Evolutionary conservation across 2,329 filamentous ascomycete genomes (phyloP).

Genomic region (Botryosphaeria agaves): DNA sequence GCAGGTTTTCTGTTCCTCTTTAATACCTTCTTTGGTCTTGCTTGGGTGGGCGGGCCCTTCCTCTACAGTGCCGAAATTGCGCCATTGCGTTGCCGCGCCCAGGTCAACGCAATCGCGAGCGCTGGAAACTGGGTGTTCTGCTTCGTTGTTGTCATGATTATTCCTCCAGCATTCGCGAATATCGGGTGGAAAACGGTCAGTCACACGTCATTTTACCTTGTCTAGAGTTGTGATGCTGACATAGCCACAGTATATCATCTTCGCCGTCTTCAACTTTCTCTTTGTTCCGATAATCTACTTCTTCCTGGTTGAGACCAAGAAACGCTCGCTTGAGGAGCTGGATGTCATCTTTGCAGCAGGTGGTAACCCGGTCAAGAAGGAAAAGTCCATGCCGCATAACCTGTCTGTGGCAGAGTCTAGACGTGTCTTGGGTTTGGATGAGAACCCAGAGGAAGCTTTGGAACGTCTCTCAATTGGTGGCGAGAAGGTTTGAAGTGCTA

Average conservation of each 20-base stretch:
- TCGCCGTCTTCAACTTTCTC: slow-evolving; percentile 1
- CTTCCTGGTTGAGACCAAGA: slow-evolving; percentile 6
- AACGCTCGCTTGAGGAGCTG: slow-evolving; percentile 4
- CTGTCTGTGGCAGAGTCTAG: slow-evolving; percentile 1
- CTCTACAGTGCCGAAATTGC: slow-evolving; percentile 28
- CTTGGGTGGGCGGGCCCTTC: slow-evolving; percentile 9
- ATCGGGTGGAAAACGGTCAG: slow-evolving; percentile 3
- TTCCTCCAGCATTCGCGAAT: slow-evolving; percentile 4
- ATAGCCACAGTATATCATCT: background rate
- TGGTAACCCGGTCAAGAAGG: slow-evolving; percentile 1
- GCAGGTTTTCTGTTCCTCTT: slow-evolving; percentile 4
- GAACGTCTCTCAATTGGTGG: background rate
- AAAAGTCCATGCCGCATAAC: background rate
- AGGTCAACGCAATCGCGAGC: slow-evolving; percentile 37
- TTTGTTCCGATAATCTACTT: slow-evolving; percentile 5
- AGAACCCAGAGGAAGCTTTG: background rate
- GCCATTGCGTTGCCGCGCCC: slow-evolving; percentile 36
- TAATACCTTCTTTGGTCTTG: slow-evolving; percentile 5
- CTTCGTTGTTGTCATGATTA: slow-evolving; percentile 8
- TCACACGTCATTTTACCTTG: no score
- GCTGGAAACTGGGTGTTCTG: slow-evolving; percentile 35
- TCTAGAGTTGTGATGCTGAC: no score
- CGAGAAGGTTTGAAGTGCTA: slow-evolving; percentile 4
- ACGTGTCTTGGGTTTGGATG: background rate
- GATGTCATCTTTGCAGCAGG: slow-evolving; percentile 4